These are phyloP conservation scores for Pulveroboletus ridleyi DNA, from an alignment of 1,284 basidiomycete species.

Conservation along the genomic window DNA sequence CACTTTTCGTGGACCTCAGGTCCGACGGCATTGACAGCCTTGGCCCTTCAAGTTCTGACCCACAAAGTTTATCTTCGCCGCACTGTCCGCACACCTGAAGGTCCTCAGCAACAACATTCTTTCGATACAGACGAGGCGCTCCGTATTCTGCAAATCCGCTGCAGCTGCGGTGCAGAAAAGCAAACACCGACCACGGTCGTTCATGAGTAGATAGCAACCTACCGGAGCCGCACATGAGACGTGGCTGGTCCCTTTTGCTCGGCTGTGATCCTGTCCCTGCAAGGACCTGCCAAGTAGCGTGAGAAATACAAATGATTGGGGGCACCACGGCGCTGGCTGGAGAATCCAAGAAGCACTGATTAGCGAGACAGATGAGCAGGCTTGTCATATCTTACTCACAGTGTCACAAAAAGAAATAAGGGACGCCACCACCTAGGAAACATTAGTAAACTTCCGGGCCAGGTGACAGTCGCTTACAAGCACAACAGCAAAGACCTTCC, in stretches of 20 bases:
- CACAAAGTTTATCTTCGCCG: no score
- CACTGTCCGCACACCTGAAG: no score
- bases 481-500: not conserved
- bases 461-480: not conserved
- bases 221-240: not conserved
- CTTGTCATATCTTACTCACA: not conserved
- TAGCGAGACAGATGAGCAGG: not conserved
- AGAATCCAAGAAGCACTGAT: not conserved
- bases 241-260: not conserved
- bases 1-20: no score
- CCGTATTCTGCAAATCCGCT: not conserved
- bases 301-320: not conserved
- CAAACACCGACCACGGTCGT: not conserved
- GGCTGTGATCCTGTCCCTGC: not conserved
- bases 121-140: not conserved
- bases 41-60: no score
- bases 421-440: not conserved
- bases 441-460: not conserved
- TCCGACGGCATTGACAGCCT: no score
- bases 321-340: not conserved
- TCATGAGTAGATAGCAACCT: not conserved
- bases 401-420: not conserved
- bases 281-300: not conserved
- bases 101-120: not conserved
- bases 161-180: not conserved